phyloP scores from a whole-genome alignment of 805 yeast genomes.

The Saccharomycopsis selenospora region DNA sequence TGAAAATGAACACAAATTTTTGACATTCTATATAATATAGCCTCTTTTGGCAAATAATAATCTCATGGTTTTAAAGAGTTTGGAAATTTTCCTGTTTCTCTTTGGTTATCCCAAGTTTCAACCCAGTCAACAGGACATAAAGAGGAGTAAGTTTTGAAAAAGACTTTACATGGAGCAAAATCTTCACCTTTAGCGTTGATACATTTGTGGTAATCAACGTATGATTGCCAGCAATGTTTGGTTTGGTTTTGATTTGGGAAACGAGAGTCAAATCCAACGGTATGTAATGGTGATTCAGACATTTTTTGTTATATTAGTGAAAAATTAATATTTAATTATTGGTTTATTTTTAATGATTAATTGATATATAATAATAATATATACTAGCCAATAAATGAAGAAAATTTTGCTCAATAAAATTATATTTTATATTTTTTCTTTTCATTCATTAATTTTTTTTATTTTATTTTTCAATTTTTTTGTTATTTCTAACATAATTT shows the following conservation, averaged over 20 bases:
- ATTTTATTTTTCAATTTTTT: background rate
- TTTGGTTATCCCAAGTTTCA: conserved; percentile 83
- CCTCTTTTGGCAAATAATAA: too few relatives aligned
- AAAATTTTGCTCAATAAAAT: conserved; percentile 2
- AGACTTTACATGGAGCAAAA: conserved; percentile 94
- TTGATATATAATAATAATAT: too few relatives aligned
- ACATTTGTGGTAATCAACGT: conserved; percentile 97
- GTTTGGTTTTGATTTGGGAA: conserved; percentile 98
- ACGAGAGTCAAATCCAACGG: conserved; percentile 81
- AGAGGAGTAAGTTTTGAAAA: conserved; percentile 83
- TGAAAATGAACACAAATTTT: too few relatives aligned
- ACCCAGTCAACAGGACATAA: conserved; percentile 82
- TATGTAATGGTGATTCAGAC: conserved; percentile 44
- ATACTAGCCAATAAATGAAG: conserved; percentile 1
- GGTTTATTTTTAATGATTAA: too few relatives aligned
- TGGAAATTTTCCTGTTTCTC: too few relatives aligned
- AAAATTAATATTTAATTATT: background rate
- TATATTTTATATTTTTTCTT: background rate
- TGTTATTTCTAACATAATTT: background rate
- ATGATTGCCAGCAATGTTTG: conserved; percentile 96
- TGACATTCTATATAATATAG: too few relatives aligned
- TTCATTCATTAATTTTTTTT: background rate
- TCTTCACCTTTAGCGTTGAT: conserved; percentile 96
- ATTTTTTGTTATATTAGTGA: conserved; percentile 21
- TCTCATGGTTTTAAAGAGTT: too few relatives aligned